phyloP scores from a whole-genome alignment of 2,329 filamentous ascomycete genomes.

The Lachnellula hyalina region DNA sequence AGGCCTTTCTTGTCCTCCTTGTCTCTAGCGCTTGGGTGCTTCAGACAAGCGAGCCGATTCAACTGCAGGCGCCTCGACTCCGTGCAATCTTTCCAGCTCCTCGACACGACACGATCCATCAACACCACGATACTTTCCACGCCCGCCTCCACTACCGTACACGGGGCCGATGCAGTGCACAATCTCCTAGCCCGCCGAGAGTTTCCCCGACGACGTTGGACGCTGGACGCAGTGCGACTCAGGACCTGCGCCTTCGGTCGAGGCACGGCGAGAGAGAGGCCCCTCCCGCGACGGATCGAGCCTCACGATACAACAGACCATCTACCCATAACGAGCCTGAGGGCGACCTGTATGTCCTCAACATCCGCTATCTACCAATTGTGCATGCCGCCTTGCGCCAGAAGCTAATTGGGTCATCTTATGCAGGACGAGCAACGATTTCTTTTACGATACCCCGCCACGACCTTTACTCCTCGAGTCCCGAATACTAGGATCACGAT shows the following conservation, averaged over 20 bases:
- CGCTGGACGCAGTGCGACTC: slow-evolving; percentile 4
- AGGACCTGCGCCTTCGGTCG: not conserved
- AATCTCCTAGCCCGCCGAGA: not conserved
- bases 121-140: not conserved
- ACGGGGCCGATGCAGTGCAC: not conserved
- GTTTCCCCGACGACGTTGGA: slow-evolving; percentile 4
- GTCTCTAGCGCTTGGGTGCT: not conserved
- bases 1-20: not conserved
- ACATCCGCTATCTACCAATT: not conserved
- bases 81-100: not conserved
- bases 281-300: not conserved
- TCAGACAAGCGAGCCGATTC: not conserved
- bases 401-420: not conserved
- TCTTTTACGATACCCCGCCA: slow-evolving; percentile 28
- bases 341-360: not conserved
- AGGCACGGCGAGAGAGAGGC: slow-evolving; percentile 8
- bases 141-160: not conserved
- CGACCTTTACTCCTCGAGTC: slow-evolving; percentile 11
- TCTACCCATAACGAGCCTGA: not conserved
- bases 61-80: not conserved
- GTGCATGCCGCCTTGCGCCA: not conserved
- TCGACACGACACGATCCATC: not conserved
- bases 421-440: slow-evolving; percentile 19
- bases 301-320: not conserved
- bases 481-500: slow-evolving; percentile 6